Evolutionary conservation across 2,329 filamentous ascomycete genomes (phyloP).

Genomic region (Colletotrichum acutatum): DNA sequence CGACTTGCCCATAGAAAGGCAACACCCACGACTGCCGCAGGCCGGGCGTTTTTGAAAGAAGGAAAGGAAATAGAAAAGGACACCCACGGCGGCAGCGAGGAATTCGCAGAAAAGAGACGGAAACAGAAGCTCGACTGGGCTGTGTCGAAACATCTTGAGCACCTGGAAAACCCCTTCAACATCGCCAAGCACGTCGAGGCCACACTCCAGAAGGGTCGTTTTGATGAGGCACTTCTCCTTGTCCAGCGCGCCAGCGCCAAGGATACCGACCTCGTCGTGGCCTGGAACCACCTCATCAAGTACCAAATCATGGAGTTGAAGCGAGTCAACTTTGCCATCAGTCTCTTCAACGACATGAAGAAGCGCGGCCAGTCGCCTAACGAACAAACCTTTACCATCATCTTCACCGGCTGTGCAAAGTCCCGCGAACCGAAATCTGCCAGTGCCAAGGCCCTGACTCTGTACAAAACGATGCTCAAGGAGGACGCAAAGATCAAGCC

Average conservation of each 20-base stretch:
- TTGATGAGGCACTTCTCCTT: slow-evolving; percentile 75
- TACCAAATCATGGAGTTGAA: slow-evolving; percentile 70
- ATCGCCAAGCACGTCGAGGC: slow-evolving; percentile 75
- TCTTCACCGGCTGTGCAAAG: slow-evolving; percentile 79
- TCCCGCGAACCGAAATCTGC: slow-evolving; percentile 68
- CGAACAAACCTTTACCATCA: slow-evolving; percentile 83
- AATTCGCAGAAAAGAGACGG: slow-evolving; percentile 38
- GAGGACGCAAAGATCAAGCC: slow-evolving; percentile 71
- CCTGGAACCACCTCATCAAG: slow-evolving; percentile 89
- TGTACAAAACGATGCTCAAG: slow-evolving; percentile 81
- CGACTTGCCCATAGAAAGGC: not conserved
- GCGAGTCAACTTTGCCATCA: slow-evolving; percentile 73
- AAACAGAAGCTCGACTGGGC: slow-evolving; percentile 46
- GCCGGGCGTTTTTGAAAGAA: not conserved
- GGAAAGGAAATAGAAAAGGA: not conserved
- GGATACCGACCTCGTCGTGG: slow-evolving; percentile 72
- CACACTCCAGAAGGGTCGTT: slow-evolving; percentile 68
- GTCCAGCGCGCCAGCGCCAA: slow-evolving; percentile 74
- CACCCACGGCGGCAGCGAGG: not conserved
- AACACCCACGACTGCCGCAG: not conserved
- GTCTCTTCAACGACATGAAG: slow-evolving; percentile 98
- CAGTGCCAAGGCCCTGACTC: slow-evolving; percentile 74
- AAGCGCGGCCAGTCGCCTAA: slow-evolving; percentile 87
- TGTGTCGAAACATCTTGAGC: slow-evolving; percentile 67
- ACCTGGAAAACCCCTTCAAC: slow-evolving; percentile 76